A percentile compares a stretch with the other conserved stretches of the same genome.
Conservation (phyloP, 257 asterid species). For the Jaltomata sinuosa region DNA sequence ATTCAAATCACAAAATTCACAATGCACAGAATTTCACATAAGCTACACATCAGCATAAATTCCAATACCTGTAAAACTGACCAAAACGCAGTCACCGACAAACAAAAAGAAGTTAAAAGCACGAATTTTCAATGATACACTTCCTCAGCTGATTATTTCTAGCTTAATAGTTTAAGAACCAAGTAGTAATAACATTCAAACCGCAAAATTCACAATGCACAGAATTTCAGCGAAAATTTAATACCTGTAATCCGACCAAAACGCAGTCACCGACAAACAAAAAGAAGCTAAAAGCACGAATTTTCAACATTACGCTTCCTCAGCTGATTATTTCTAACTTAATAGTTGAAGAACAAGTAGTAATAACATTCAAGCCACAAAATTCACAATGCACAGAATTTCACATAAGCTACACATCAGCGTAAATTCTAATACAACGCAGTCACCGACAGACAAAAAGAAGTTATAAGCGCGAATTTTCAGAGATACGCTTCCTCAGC, state of each 20-base stretch:
- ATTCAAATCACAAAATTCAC: no score
- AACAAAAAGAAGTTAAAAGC: no score
- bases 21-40: not conserved
- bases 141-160: not conserved
- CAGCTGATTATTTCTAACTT: not conserved
- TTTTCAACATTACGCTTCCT: no score
- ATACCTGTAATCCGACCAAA: no score
- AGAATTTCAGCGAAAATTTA: no score
- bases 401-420: not conserved
- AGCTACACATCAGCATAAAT: not conserved
- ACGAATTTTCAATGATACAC: no score
- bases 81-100: constrained; percentile 20
- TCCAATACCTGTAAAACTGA: constrained; percentile 29
- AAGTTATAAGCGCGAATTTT: no score
- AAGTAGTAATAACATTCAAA: not conserved
- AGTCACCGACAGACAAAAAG: constrained; percentile 16
- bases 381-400: not conserved
- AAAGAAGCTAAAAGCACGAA: not conserved
- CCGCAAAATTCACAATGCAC: not conserved
- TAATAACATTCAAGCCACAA: not conserved
- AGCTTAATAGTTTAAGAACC: not conserved
- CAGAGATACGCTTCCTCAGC: no score
- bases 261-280: constrained; percentile 13
- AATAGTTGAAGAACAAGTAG: not conserved
- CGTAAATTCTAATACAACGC: not conserved